Evolutionary conservation across 305 asterid genomes (phyloP), one percentile per base, ranked within the genome.

Genomic region (Fraxinus xanthoxyloides): DNA sequence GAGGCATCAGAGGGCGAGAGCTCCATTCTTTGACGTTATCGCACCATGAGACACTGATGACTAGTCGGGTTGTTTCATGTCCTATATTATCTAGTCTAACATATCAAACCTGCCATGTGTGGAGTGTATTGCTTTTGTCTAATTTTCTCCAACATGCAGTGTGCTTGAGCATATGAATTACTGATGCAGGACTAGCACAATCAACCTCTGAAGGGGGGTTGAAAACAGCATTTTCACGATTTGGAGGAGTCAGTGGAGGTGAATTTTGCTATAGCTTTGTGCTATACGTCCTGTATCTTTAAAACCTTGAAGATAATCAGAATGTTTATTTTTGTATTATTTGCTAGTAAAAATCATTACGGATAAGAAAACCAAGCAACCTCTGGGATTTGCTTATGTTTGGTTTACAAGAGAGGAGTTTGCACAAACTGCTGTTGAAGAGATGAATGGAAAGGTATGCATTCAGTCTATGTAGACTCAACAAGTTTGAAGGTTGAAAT

Each of bases 171-270:
- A 54, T 72, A 40, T 7, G 51, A 35, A 67, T 78, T 75, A 19
- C 69, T 51, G 63, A 73, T 83, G 28, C 86, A 91, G 92, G 91
- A 77, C 84, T 89, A 79, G 88, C 90, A 0, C 80, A 74, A 73
- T 91, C 94, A 80, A 89, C 90, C 28, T 82, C 87, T 54, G 88
- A 84, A 65, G 88, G 85, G 72, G 84, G 70, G 54, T 61, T 91
- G 59, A 84, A 82, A 83, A 56, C 48, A 21, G 86, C 87, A 23
- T 89, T 91, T 85, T 80, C 90, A 21, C 88, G 77, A 56, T 83
- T 61, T 81, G 94, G 94, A 85, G 88, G 88, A 79, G 86, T 91
- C 77, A 76, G 85, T 82, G 87, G 87, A 88, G 94, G 94, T 90
- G 79, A 54, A 35, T 70, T 80, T 79, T 19, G 10, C 13, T 72